phyloP scores from a whole-genome alignment of 1,284 basidiomycete species.

The Sphagnurus paluster region DNA sequence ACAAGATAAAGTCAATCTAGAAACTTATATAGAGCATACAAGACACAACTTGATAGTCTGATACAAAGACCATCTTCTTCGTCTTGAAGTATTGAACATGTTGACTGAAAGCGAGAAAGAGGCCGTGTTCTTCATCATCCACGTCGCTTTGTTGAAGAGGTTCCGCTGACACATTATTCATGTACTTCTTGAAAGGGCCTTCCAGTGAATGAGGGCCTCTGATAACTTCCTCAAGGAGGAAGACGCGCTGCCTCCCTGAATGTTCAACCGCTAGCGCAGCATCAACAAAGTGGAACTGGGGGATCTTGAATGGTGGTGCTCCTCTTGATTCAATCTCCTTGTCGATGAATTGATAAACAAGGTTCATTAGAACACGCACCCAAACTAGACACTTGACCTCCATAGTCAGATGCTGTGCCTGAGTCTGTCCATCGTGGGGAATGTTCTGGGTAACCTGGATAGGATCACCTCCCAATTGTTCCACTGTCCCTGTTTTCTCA shows the following conservation, averaged over 20 bases:
- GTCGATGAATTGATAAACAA: constrained; percentile 17
- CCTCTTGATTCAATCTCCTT: neutral
- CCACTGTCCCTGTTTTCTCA: constrained; percentile 3
- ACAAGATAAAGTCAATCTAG: too few species aligned
- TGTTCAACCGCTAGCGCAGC: constrained; percentile 18
- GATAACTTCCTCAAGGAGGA: constrained; percentile 16
- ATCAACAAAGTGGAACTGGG: constrained; percentile 17
- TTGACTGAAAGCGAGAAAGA: constrained; percentile 29
- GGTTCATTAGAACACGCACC: constrained; percentile 15
- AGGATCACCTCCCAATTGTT: constrained; percentile 1
- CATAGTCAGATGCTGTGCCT: constrained; percentile 15
- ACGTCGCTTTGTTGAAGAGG: constrained; percentile 5
- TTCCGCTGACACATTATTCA: constrained; percentile 14
- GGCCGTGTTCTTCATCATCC: constrained; percentile 16
- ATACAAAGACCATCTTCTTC: constrained; percentile 24
- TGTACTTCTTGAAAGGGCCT: constrained; percentile 14
- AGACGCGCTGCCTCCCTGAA: constrained; percentile 4
- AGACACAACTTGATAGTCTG: constrained; percentile 31
- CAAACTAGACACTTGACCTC: constrained; percentile 20
- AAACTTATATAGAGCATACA: too few species aligned
- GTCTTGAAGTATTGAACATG: constrained; percentile 31
- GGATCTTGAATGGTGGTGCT: constrained; percentile 10
- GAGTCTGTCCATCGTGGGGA: constrained; percentile 15
- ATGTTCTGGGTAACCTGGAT: constrained; percentile 8
- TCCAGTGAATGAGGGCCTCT: neutral